Evolutionary conservation across 345 rosid species (phyloP), one percentile per base, ranked within the genome.

Genomic region (Populus deltoides): DNA sequence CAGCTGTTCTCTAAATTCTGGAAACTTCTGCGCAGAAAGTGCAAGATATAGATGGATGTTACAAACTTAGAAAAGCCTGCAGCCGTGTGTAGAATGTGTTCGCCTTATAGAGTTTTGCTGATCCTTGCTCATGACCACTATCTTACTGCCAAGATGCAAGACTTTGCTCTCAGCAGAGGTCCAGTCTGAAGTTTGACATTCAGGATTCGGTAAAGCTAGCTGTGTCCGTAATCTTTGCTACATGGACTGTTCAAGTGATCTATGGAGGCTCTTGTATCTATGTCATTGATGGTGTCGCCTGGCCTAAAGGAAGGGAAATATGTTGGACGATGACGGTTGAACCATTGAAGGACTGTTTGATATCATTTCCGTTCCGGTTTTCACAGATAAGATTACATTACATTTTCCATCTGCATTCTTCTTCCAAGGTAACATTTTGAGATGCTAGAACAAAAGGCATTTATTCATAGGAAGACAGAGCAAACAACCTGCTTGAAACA

Each of bases 21-120:
- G n/a, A 71, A 81, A 71, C 81, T 2, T 67, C 66, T 47, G 5
- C 75, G 88, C 92, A 95, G 98, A 76, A 65, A 33, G 97, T 90
- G 82, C 77, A 90, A 81, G 87, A 90, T 6, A 81, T 93, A 70
- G 45, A 86, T 67, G 98, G 96, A 61, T 85, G 93, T 77, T 95
- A 95, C 86, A 83, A 84, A 80, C 84, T 95, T 7, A 89, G n/a
- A n/a, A 81, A 88, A 91, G 92, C 78, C 74, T 95, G 51, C 96
- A 84, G 75, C 99, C 97, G 9, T n/a, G 94, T 95, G 59, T 98
- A 95, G 99, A 95, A 81, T 95, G 97, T 78, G 91, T 95, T 70
- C 93, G 94, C 85, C 83, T 85, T 15, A 75, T 93, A 49, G 98
- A 95, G 92, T 94, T 93, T 74, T 66, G 86, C 78, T 90, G 89